Evolutionary conservation across 1,284 basidiomycete genomes (phyloP), one percentile per base, ranked within the genome.

Genomic region (Lignosus rhinocerotis): DNA sequence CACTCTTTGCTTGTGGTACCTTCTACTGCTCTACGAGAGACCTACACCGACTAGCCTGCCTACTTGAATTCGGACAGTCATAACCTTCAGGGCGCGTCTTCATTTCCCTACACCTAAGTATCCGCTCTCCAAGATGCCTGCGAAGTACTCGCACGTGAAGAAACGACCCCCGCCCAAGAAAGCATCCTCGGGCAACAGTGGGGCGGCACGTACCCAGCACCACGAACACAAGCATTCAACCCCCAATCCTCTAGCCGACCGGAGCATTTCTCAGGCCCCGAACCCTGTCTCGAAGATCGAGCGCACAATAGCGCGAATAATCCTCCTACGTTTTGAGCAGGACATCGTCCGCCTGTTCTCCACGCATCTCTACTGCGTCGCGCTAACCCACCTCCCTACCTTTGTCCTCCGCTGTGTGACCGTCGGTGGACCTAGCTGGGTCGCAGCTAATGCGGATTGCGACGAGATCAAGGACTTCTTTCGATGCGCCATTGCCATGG

Each of bases 381-480:
- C 86, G 2, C 78, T 87, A 51, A 77, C 82, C 38, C 81, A 86
- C 62, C 76, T 89, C 12, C 87, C 87, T 1, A 84, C 84, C 1
- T 78, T 89, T 53, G 80, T 86, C 51, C 79, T 87, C 76, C 81
- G 84, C 30, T 86, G 85, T 65, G 75, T 82, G 48, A 75, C 80
- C 14, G 75, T 86, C 21, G 80, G 78, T 1, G 85, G 86, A 0
- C 85, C 85, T 0, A 80, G 83, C 34, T 89, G 87, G 87, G 74
- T 84, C 14, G 85, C 84, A 0, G 75, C 79, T 64, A 88, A 88
- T 58, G 77, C 85, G 7, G 83, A 85, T 59, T 79, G 71, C 52
- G 86, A 88, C 56, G 86, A 86, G 55, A 77, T 88, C 69, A 88
- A 87, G 64, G 86, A 88, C 64, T 88, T 87, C 69, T 84, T 88